These are phyloP conservation scores for Vitellaria paradoxa DNA, from an alignment of 179 eudicot species.

Conservation along the genomic window DNA sequence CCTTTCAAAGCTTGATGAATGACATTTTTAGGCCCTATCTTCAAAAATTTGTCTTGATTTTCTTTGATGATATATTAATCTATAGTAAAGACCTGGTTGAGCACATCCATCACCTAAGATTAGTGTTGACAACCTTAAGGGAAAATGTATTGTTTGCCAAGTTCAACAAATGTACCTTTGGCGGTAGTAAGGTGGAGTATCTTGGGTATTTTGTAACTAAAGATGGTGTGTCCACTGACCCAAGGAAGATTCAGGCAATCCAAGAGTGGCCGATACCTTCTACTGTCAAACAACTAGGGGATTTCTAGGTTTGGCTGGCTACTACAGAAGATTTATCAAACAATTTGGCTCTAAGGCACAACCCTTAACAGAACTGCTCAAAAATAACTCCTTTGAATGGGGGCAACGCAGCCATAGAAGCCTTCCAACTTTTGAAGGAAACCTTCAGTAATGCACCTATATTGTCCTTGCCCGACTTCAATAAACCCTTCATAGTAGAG, in stretches of 20 bases:
- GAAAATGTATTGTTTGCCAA: no score
- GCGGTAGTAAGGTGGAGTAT: background rate
- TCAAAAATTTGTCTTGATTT: background rate
- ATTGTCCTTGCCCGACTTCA: slow-evolving; percentile 12
- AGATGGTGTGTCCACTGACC: background rate
- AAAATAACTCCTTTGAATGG: slow-evolving; percentile 7
- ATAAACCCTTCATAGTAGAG: background rate
- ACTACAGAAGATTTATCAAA: background rate
- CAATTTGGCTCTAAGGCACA: background rate
- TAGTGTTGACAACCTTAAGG: no score
- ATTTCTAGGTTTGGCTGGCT: background rate
- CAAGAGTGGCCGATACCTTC: background rate
- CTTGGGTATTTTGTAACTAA: background rate
- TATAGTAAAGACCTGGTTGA: background rate
- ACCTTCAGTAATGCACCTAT: background rate
- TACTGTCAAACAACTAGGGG: background rate
- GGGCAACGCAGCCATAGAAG: background rate
- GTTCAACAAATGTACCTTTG: background rate
- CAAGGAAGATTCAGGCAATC: background rate
- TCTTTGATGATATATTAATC: background rate
- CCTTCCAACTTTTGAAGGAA: background rate
- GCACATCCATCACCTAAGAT: background rate
- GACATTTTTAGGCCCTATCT: background rate
- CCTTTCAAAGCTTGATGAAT: slow-evolving; percentile 7
- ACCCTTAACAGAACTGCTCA: background rate